Evolutionary conservation across 1,284 basidiomycete species (phyloP), one percentile per base, ranked within the genome.

Genomic region (Ceratobasidium sp.): DNA sequence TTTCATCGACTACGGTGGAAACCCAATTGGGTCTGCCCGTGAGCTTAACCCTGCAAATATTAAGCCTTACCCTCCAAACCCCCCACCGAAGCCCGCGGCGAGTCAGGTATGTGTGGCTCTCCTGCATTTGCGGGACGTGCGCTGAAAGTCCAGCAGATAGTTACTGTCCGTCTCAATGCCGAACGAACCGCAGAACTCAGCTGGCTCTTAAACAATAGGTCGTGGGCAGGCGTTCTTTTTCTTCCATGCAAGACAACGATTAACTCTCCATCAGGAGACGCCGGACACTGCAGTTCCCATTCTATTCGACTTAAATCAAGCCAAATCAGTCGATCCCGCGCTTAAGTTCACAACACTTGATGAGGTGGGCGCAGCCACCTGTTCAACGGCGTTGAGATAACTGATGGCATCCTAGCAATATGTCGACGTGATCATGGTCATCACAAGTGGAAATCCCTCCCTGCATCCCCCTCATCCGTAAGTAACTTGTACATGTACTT

Each of bases 401-500:
- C 45, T 53, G n/a, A 17, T 11, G 1, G 13, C 3, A n/a, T n/a
- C n/a, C 37, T 28, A 71, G 67, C 67, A 71, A 71, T 71, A 71
- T 23, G 67, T 71, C 54, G 67, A 71, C 39, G 67, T 71, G 54
- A 71, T 71, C 26, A 47, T 71, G 67, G 67, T 71, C 5, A 37
- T 71, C 4, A 71, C 67, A 2, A 71, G 67, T 47, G 67, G 67
- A 1, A 71, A 71, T 23, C 67, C 53, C 10, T 42, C 23, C n/a
- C 13, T 71, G 3, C 67, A 71, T 37, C 53, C 53, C 3, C 67
- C 67, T 11, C 67, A 71, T 26, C 67, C 67, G 67, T 71, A 20
- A n/a, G 67, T 71, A 13, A n/a, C n/a, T n/a, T n/a, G n/a, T n/a
- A n/a, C n/a, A n/a, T n/a, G n/a, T n/a, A n/a, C n/a, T 11, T 17